A percentile compares a stretch with the other conserved stretches of the same genome.
phyloP scores from a whole-genome alignment of 768 basidiomycete genomes.

The Multifurca ochricompacta region DNA sequence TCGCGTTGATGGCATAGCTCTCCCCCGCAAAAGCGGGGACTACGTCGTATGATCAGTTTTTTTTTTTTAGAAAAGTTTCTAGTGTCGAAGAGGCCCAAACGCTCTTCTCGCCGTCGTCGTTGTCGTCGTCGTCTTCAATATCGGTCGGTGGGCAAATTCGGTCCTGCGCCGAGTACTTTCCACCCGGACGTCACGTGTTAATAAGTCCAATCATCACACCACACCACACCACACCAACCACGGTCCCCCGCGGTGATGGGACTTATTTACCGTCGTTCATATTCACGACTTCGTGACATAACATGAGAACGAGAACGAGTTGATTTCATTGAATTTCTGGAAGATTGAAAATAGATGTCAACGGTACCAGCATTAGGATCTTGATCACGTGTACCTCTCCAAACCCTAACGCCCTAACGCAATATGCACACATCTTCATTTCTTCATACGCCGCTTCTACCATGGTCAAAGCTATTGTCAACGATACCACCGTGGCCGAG shows the following conservation, averaged over 20 bases:
- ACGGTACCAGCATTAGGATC: too few species aligned
- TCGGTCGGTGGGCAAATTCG: background rate
- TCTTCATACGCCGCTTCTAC: background rate
- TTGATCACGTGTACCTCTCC: background rate
- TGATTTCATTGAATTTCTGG: background rate
- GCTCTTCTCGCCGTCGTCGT: background rate
- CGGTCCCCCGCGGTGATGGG: too few species aligned
- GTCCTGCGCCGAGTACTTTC: background rate
- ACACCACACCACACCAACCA: background rate
- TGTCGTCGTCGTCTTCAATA: background rate
- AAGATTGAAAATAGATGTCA: too few species aligned
- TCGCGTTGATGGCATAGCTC: conserved; percentile 56
- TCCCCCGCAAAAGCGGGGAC: conserved; percentile 50
- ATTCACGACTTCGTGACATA: too few species aligned
- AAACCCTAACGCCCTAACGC: too few species aligned
- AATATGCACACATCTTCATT: background rate
- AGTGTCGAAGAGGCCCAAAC: background rate
- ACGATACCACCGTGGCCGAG: conserved; percentile 50
- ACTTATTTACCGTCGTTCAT: too few species aligned
- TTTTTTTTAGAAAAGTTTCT: background rate
- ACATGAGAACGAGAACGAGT: too few species aligned
- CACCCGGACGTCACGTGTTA: background rate
- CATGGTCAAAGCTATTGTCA: conserved; percentile 45
- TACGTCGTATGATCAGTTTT: background rate
- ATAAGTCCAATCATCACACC: background rate